A percentile compares a stretch with the other conserved stretches of the same genome.
These are phyloP conservation scores for Vitis amurensis DNA, from an alignment of 164 flowering plant species.

Conservation along the genomic window DNA sequence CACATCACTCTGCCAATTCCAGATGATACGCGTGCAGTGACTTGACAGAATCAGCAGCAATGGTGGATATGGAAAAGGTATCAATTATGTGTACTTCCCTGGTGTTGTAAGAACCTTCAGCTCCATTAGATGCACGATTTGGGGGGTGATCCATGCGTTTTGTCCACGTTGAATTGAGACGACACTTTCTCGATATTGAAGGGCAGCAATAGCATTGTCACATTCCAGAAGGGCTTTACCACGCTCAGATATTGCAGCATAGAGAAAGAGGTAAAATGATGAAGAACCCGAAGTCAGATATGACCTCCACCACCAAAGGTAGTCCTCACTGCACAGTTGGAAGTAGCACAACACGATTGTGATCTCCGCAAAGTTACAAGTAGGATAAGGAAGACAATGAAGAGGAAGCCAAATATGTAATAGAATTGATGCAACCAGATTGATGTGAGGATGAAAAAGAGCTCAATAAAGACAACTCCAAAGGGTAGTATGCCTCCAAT, in stretches of 20 bases:
- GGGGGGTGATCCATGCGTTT: slow-evolving; percentile 40
- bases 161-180: slow-evolving; percentile 31
- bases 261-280: slow-evolving; percentile 82
- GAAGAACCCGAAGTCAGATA: slow-evolving; percentile 91
- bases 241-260: slow-evolving; percentile 55
- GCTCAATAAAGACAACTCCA: slow-evolving; percentile 91
- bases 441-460: slow-evolving; percentile 87
- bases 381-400: slow-evolving; percentile 82
- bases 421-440: slow-evolving; percentile 95
- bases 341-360: slow-evolving; percentile 93
- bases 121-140: slow-evolving; percentile 23
- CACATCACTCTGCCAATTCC: too few species aligned
- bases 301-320: slow-evolving; percentile 97
- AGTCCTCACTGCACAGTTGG: slow-evolving; percentile 96
- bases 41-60: slow-evolving; percentile 32
- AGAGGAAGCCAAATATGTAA: slow-evolving; percentile 91
- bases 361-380: slow-evolving; percentile 85
- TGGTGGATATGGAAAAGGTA: slow-evolving; percentile 36
- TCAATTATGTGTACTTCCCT: slow-evolving; percentile 37
- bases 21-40: slow-evolving; percentile 12
- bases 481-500: slow-evolving; percentile 93
- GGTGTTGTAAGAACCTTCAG: slow-evolving; percentile 27
- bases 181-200: slow-evolving; percentile 32
- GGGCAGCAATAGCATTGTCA: slow-evolving; percentile 60
- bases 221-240: slow-evolving; percentile 38